phyloP scores from a whole-genome alignment of 2,329 filamentous ascomycete genomes.

The Pochonia chlamydosporia region DNA sequence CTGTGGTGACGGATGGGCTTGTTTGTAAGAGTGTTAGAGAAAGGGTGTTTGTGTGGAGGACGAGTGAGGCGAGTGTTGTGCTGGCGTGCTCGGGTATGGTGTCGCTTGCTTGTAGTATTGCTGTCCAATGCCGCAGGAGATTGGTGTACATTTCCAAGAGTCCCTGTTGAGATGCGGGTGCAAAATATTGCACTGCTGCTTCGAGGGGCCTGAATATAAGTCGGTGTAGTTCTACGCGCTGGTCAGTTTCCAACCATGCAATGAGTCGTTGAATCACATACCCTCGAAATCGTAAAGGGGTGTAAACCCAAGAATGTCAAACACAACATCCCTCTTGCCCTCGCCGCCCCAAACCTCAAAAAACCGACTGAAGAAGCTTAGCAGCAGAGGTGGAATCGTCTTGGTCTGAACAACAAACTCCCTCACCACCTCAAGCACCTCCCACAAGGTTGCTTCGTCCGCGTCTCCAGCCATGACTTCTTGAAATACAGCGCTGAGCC shows the following conservation, averaged over 20 bases:
- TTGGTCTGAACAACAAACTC: slow-evolving; percentile 52
- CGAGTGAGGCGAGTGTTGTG: slow-evolving; percentile 33
- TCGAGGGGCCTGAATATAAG: slow-evolving; percentile 49
- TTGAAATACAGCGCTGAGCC: slow-evolving; percentile 51
- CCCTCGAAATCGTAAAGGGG: slow-evolving; percentile 53
- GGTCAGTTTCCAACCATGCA: background rate
- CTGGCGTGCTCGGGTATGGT: slow-evolving; percentile 29
- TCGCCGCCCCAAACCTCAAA: slow-evolving; percentile 58
- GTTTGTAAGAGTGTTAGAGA: slow-evolving; percentile 55
- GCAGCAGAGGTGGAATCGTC: slow-evolving; percentile 42
- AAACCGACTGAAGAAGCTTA: slow-evolving; percentile 46
- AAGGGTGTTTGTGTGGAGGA: slow-evolving; percentile 48
- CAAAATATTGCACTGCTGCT: slow-evolving; percentile 41
- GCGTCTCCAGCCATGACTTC: slow-evolving; percentile 49
- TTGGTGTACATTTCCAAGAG: slow-evolving; percentile 63
- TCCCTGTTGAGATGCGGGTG: slow-evolving; percentile 45
- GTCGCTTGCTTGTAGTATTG: slow-evolving; percentile 35
- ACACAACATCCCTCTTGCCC: slow-evolving; percentile 44
- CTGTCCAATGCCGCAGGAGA: slow-evolving; percentile 57
- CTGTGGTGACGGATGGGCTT: slow-evolving; percentile 32
- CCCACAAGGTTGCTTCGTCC: slow-evolving; percentile 41
- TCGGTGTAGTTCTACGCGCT: slow-evolving; percentile 39
- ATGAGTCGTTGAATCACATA: slow-evolving; percentile 20
- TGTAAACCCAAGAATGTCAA: slow-evolving; percentile 52
- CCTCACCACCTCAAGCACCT: slow-evolving; percentile 49